Base-by-base conservation (phyloP, 768 basidiomycete genomes). In the Mycena crocata region DNA sequence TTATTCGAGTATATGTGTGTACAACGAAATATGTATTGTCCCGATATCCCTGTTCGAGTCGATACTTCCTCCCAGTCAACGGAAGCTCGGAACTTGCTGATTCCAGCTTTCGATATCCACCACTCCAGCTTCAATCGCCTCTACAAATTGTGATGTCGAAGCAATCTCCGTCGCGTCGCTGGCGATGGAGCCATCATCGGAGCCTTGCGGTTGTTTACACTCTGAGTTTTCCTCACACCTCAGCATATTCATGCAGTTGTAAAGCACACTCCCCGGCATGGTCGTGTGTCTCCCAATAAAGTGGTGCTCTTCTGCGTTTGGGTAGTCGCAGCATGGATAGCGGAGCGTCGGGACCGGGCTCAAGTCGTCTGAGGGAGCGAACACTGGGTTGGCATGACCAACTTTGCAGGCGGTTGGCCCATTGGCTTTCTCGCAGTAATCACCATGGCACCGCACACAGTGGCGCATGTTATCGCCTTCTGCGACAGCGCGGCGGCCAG, bases 371-470 rank as follows among this genome's bases (percentile, higher is more conserved):
- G 19, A 5, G 31, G 10, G 9, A 14, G 14, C 24, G 30, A n/a
- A 1, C 2, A 34, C 21, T 10, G 1, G 37, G 5, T 3, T 9
- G n/a, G 40, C 48, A 6, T 64, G 55, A 13, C 2, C 7, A 9
- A 57, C 30, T 2, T 1, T 2, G 40, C 57, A 52, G 3, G 57
- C 64, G 5, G 1, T 2, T 32, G 2, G 32, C 2, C 71, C 65
- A 50, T 77, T 76, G 62, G 72, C 32, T 13, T 64, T 58, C 51
- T 77, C 76, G 37, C 72, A 19, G 67, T 75, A 74, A 0, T 13
- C 21, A 1, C 39, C 23, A 62, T 75, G 74, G 66, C 74, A 72
- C 31, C 71, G 67, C 26, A 66, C 64, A 34, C 76, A 76, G 69
- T 76, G 74, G 23, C 74, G 70, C 31, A 26, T 1, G 5, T 24